Evolutionary conservation across 2,329 filamentous ascomycete species (phyloP).

Genomic region (Colletotrichum aenigma): DNA sequence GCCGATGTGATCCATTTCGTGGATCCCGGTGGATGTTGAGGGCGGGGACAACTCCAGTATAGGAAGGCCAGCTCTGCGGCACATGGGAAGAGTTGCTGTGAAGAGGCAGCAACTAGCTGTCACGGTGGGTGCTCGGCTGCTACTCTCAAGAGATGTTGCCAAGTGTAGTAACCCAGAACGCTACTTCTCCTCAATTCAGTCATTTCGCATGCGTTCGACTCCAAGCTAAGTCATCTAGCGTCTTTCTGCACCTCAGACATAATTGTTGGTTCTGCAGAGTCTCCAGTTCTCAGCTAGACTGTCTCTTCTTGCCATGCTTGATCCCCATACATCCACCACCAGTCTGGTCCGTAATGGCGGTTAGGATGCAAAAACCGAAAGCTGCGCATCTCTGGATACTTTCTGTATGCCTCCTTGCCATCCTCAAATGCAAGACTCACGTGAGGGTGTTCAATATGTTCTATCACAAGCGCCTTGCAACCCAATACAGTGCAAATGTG

Average conservation of each 20-base stretch:
- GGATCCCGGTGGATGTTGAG: background rate
- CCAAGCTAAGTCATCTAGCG: background rate
- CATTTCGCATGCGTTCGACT: background rate
- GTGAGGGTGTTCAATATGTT: background rate
- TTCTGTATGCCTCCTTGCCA: background rate
- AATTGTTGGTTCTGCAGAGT: accelerated
- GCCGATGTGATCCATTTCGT: background rate
- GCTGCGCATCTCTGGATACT: background rate
- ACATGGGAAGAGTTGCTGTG: background rate
- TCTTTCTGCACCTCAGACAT: background rate
- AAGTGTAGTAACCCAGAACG: background rate
- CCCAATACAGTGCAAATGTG: background rate
- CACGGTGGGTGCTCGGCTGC: background rate
- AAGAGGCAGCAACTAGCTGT: background rate
- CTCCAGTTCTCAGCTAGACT: background rate
- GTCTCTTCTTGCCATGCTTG: background rate
- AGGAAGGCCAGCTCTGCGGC: background rate
- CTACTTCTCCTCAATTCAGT: background rate
- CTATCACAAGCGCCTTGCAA: accelerated
- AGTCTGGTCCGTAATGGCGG: accelerated
- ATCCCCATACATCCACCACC: too few relatives aligned
- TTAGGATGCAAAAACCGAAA: background rate
- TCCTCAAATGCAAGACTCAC: background rate
- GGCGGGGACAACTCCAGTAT: background rate
- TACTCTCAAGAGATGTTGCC: background rate